Base-by-base conservation (phyloP, 1,284 basidiomycete genomes). In the Malassezia restricta region DNA sequence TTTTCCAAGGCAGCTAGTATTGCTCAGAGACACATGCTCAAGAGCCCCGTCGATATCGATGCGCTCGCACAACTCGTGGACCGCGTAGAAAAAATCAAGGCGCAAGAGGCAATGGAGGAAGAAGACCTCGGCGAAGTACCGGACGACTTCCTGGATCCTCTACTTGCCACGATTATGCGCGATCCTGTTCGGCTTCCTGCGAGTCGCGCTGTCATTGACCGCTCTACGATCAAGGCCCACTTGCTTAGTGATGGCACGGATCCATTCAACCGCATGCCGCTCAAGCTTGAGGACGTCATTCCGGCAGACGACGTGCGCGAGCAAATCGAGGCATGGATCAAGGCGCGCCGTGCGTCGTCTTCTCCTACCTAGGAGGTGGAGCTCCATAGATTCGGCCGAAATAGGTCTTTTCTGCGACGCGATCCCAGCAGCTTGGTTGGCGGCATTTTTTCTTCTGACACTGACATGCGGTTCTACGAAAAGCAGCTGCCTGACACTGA, bases 121-220 rank as follows among this genome's bases (percentile, higher is more conserved):
- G 88, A 91, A 42, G 92, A 98, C 65, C 76, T 90, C 49, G 86
- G 88, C 33, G 92, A 98, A 32, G 77, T 94, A 41, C 94, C 94
- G 0, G 94, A 99, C 54, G 92, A 98, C 71, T 98, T 85, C 78
- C 74, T 91, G 50, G 67, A 94, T 74, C 87, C 89, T 0, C 77
- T 95, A 59, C 90, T 94, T 83, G 86, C 81, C 61, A 89, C 87
- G 0, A 70, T 99, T 52, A 99, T 99, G 94, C 84, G 83, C 54
- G 89, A 98, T 72, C 94, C 94, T 1, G 92, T 98, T 54, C 81
- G 82, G 39, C 75, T 99, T 43, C 94, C 94, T 0, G 83, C 85
- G 0, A 95, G 90, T 2, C 80, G 79, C 49, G 78, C 82, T 0
- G 79, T 86, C 28, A 75, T 99, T 42, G 94, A 99, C 74, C 81